phyloP scores from a whole-genome alignment of 768 basidiomycete genomes.

The Xerocomus brunneocitrinus region DNA sequence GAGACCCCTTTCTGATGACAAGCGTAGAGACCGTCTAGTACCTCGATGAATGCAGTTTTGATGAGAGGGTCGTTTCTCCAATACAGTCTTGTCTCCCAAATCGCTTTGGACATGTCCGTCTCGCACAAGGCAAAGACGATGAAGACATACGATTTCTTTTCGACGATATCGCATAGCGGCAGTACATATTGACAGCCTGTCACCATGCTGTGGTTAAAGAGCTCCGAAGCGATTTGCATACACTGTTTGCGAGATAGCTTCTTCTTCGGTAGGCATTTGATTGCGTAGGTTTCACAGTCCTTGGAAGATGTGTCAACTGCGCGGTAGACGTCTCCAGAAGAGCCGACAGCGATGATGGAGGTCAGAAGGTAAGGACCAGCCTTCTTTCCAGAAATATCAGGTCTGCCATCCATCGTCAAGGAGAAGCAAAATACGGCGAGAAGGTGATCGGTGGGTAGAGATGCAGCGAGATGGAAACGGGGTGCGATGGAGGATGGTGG shows the following conservation, averaged over 20 bases:
- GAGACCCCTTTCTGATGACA: conserved; percentile 66
- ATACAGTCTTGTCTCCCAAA: conserved; percentile 49
- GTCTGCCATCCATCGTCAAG: background rate
- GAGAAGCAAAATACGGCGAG: too few species aligned
- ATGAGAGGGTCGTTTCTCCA: conserved; percentile 55
- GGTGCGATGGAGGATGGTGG: too few species aligned
- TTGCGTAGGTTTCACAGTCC: conserved; percentile 46
- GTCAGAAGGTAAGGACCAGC: conserved; percentile 61
- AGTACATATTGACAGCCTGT: conserved; percentile 57
- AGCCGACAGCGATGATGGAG: conserved; percentile 63
- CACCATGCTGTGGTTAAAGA: conserved; percentile 47
- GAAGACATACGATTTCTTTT: conserved; percentile 58
- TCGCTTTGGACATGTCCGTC: conserved; percentile 61
- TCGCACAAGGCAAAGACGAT: conserved; percentile 55
- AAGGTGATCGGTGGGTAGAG: too few species aligned
- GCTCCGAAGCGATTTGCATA: conserved; percentile 60
- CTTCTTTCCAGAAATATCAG: conserved; percentile 5
- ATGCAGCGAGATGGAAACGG: too few species aligned
- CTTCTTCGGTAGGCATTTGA: conserved; percentile 65
- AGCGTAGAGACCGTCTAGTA: conserved; percentile 70
- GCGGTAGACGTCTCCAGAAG: conserved; percentile 73
- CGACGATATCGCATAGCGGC: conserved; percentile 57
- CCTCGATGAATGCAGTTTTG: conserved; percentile 63
- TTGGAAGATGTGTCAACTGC: conserved; percentile 50
- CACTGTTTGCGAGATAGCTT: conserved; percentile 46